These are phyloP conservation scores for Harrya chromipes DNA, from an alignment of 768 basidiomycete genomes.

Conservation along the genomic window DNA sequence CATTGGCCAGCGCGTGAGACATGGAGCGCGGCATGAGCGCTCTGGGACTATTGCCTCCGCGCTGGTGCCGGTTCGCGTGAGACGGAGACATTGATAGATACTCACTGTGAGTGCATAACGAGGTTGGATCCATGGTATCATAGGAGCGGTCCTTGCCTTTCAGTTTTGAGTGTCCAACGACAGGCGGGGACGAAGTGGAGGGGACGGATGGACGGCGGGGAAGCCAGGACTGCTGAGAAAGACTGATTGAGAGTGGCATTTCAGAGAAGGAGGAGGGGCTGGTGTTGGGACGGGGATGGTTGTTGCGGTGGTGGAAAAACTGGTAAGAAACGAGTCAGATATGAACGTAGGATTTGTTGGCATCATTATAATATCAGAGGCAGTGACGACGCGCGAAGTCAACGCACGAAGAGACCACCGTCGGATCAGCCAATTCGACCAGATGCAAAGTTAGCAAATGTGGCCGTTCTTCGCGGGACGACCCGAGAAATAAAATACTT, in stretches of 20 bases:
- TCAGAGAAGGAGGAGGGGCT: not conserved
- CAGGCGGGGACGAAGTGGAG: not conserved
- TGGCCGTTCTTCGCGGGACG: not conserved
- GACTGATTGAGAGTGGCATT: slow-evolving; percentile 17
- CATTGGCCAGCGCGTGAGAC: slow-evolving; percentile 3
- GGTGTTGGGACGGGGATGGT: not conserved
- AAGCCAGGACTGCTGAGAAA: slow-evolving; percentile 21
- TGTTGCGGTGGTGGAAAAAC: slow-evolving; percentile 11
- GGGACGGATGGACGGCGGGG: slow-evolving; percentile 20
- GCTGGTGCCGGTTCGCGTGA: not conserved
- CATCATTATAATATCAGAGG: slow-evolving; percentile 18
- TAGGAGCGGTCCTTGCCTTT: slow-evolving; percentile 20
- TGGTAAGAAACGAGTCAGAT: slow-evolving; percentile 11
- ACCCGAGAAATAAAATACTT: slow-evolving; percentile 1
- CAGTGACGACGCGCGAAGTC: slow-evolving; percentile 10
- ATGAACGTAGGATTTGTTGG: not conserved
- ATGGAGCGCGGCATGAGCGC: too few species aligned
- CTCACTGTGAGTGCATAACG: slow-evolving; percentile 12
- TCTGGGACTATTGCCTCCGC: not conserved
- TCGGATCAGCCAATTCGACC: slow-evolving; percentile 5
- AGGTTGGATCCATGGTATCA: slow-evolving; percentile 4
- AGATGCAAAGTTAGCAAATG: too few species aligned
- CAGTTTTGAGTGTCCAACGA: not conserved
- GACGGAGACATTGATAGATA: slow-evolving; percentile 2
- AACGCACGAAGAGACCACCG: not conserved